Conservation (phyloP, 2,329 filamentous ascomycete genomes). For the Plectosphaerella sp. region DNA sequence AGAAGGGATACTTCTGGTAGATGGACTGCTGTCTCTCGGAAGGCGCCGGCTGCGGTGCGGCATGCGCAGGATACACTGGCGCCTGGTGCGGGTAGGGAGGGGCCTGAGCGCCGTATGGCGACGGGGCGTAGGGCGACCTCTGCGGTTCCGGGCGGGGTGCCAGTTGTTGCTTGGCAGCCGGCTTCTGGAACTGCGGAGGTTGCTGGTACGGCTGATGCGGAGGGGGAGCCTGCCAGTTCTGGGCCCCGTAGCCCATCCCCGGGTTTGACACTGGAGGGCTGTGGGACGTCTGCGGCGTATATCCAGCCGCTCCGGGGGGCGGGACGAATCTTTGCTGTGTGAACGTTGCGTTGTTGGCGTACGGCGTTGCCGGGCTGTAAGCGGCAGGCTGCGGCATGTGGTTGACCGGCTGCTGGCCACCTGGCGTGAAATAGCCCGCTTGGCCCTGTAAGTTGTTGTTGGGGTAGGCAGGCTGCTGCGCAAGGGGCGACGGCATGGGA, state of each 20-base stretch:
- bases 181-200: constrained; percentile 1
- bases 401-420: not conserved
- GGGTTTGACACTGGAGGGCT: too few relatives aligned
- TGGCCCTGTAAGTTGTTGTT: constrained; percentile 20
- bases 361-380: not conserved
- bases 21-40: constrained; percentile 12
- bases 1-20: constrained; percentile 52
- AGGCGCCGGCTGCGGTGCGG: not conserved
- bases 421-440: not conserved
- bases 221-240: constrained; percentile 7
- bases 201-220: not conserved
- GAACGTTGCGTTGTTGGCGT: constrained; percentile 9
- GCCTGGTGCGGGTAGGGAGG: too few relatives aligned
- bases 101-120: too few relatives aligned
- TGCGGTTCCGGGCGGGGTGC: not conserved
- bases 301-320: too few relatives aligned
- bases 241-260: constrained; percentile 1
- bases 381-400: not conserved
- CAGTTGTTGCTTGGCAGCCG: not conserved
- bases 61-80: too few relatives aligned
- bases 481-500: constrained; percentile 18
- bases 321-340: constrained; percentile 20
- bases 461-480: constrained; percentile 20
- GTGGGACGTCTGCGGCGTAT: too few relatives aligned
- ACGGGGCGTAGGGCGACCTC: not conserved